Conservation (phyloP, 1,139 yeast species). For the Barnettozyma hawaiiensis region DNA sequence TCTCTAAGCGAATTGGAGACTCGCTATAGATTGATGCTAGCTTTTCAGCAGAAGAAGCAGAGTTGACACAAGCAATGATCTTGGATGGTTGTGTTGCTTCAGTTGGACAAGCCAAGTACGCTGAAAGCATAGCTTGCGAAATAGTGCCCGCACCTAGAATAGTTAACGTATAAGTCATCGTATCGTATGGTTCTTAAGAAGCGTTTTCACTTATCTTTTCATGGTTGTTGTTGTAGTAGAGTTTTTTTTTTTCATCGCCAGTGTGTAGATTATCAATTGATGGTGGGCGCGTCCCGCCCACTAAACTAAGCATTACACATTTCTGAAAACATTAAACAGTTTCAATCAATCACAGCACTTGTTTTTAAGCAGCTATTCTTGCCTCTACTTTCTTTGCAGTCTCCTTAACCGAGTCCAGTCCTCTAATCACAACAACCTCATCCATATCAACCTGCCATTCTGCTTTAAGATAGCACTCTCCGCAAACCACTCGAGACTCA, state of each 20-base stretch:
- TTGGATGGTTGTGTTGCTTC: slow-evolving; percentile 47
- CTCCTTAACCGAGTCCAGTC: not conserved
- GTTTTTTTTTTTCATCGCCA: no score
- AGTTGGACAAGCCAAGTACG: slow-evolving; percentile 51
- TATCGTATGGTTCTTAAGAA: not conserved
- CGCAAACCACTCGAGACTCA: slow-evolving; percentile 13
- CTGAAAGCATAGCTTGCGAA: slow-evolving; percentile 93
- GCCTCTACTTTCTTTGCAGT: not conserved
- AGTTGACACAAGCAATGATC: slow-evolving; percentile 72
- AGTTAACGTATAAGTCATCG: slow-evolving; percentile 49
- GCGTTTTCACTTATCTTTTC: not conserved
- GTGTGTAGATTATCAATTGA: no score
- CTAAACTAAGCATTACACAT: no score
- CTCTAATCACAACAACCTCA: slow-evolving; percentile 22
- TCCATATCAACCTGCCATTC: slow-evolving; percentile 19
- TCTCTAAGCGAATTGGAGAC: slow-evolving; percentile 43
- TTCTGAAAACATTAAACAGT: not conserved
- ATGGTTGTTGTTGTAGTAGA: no score
- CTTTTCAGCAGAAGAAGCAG: slow-evolving; percentile 44
- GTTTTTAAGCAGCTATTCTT: not conserved
- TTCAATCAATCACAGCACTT: not conserved
- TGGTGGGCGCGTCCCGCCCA: no score
- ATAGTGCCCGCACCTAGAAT: slow-evolving; percentile 92
- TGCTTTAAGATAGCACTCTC: slow-evolving; percentile 22
- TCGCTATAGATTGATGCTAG: slow-evolving; percentile 38